A percentile compares a stretch with the other conserved stretches of the same genome.
Conservation (phyloP, 768 basidiomycete genomes). For the Hygrophoropsis aurantiaca region DNA sequence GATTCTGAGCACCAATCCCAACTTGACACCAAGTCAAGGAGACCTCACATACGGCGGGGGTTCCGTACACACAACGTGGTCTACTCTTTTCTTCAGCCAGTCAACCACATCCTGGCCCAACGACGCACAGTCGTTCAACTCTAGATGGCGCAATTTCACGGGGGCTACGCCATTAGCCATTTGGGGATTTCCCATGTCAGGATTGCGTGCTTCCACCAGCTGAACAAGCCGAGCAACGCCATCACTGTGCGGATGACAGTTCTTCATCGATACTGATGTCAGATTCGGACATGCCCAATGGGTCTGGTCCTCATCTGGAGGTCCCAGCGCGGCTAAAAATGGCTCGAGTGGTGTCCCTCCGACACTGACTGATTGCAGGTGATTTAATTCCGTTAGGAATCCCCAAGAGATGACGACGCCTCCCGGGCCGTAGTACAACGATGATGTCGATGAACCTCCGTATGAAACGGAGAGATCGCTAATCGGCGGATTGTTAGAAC, state of each 20-base stretch:
- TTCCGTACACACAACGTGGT: slow-evolving; percentile 63
- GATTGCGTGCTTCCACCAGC: slow-evolving; percentile 73
- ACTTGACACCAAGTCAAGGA: slow-evolving; percentile 7
- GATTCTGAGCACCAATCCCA: background rate
- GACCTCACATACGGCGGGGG: slow-evolving; percentile 46
- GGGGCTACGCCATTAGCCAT: slow-evolving; percentile 50
- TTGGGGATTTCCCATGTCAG: slow-evolving; percentile 36
- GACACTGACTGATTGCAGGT: slow-evolving; percentile 59
- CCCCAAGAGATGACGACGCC: slow-evolving; percentile 65
- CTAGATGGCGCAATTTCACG: slow-evolving; percentile 52
- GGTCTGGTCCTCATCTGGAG: slow-evolving; percentile 57
- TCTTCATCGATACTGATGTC: slow-evolving; percentile 57
- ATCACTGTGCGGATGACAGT: slow-evolving; percentile 64
- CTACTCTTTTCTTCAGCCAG: slow-evolving; percentile 65
- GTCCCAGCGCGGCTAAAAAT: slow-evolving; percentile 54
- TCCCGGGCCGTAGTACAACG: slow-evolving; percentile 59
- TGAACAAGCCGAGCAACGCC: slow-evolving; percentile 68
- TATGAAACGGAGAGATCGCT: slow-evolving; percentile 65
- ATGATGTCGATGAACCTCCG: slow-evolving; percentile 35
- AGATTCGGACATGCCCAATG: slow-evolving; percentile 69
- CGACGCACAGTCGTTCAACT: slow-evolving; percentile 65
- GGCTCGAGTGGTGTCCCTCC: slow-evolving; percentile 69
- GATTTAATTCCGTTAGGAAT: slow-evolving; percentile 58
- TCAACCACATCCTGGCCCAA: slow-evolving; percentile 68
- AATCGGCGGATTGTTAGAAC: slow-evolving; percentile 59